A percentile compares a stretch with the other conserved stretches of the same genome.
These are phyloP conservation scores for Oenanthe sinensis DNA, from an alignment of 129 eudicot genomes.

Conservation along the genomic window DNA sequence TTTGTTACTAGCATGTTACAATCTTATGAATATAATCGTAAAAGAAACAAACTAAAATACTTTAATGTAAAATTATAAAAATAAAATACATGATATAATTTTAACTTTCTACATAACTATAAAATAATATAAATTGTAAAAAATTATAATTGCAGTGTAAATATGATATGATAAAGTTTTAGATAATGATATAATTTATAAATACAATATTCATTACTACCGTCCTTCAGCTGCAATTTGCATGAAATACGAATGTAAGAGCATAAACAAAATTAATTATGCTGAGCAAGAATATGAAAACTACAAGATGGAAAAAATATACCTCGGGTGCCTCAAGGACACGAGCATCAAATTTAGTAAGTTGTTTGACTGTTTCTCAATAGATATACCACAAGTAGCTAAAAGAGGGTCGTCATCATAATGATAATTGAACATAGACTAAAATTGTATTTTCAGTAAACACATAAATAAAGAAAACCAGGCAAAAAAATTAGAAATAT, in stretches of 20 bases:
- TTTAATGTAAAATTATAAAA: too few relatives aligned
- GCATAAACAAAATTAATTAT: not conserved
- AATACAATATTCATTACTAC: constrained; percentile 52
- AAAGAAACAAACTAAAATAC: too few relatives aligned
- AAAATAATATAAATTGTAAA: too few relatives aligned
- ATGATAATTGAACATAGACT: constrained; percentile 52
- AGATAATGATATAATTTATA: too few relatives aligned
- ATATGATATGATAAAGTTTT: too few relatives aligned
- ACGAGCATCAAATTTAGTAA: constrained; percentile 64
- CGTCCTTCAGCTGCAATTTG: constrained; percentile 64
- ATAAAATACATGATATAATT: too few relatives aligned
- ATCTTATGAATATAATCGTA: too few relatives aligned
- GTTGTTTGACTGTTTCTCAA: constrained; percentile 63
- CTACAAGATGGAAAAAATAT: not conserved
- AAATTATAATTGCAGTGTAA: too few relatives aligned
- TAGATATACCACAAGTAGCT: constrained; percentile 61
- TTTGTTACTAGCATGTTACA: too few relatives aligned
- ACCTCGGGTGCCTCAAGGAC: constrained; percentile 88
- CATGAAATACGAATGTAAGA: constrained; percentile 15
- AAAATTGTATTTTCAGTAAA: constrained; percentile 18
- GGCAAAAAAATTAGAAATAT: constrained; percentile 3
- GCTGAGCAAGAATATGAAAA: not conserved
- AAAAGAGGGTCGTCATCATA: constrained; percentile 67
- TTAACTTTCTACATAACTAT: too few relatives aligned
- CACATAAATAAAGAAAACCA: not conserved